Percentiles rank a stretch among this genome's conserved stretches.
Evolutionary conservation across 306 rosid species (phyloP).

Genomic region (Dryas alaskensis): DNA sequence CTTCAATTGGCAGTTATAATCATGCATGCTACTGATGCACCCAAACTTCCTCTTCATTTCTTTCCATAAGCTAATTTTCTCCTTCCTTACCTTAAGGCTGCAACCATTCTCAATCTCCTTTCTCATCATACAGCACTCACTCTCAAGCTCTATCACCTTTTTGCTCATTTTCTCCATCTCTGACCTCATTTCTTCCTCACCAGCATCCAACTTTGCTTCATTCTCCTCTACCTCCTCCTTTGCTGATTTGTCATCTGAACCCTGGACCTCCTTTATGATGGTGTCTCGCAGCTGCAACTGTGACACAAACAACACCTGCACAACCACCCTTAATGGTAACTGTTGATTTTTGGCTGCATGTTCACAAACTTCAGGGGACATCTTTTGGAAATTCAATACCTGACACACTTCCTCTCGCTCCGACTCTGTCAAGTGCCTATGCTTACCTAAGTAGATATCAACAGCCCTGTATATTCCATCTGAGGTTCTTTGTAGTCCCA

Average conservation of each 20-base stretch:
- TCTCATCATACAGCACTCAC: constrained; percentile 43
- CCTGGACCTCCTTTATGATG: constrained; percentile 29
- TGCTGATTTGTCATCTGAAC: constrained; percentile 8
- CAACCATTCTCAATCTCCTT: constrained; percentile 36
- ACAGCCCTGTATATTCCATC: constrained; percentile 52
- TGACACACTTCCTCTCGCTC: constrained; percentile 48
- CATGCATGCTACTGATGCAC: constrained; percentile 29
- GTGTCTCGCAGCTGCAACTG: constrained; percentile 42
- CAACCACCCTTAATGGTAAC: constrained; percentile 45
- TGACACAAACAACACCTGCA: constrained; percentile 41
- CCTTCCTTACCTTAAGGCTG: constrained; percentile 32
- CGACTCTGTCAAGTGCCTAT: constrained; percentile 37
- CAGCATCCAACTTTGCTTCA: constrained; percentile 5
- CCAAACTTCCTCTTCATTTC: constrained; percentile 65
- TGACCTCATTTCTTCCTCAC: constrained; percentile 21
- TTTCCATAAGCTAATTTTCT: constrained; percentile 45
- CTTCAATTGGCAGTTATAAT: constrained; percentile 35
- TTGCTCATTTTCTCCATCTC: constrained; percentile 38
- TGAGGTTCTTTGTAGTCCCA: constrained; percentile 35
- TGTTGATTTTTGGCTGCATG: constrained; percentile 48
- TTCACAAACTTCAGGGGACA: constrained; percentile 50
- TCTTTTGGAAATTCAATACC: constrained; percentile 41
- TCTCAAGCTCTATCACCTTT: constrained; percentile 44
- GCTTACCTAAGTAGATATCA: constrained; percentile 42
- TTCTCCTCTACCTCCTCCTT: constrained; percentile 22